Percentiles rank a stretch among this genome's conserved stretches.
phyloP scores from a whole-genome alignment of 208 protist species.

The Porcisia deanei region DNA sequence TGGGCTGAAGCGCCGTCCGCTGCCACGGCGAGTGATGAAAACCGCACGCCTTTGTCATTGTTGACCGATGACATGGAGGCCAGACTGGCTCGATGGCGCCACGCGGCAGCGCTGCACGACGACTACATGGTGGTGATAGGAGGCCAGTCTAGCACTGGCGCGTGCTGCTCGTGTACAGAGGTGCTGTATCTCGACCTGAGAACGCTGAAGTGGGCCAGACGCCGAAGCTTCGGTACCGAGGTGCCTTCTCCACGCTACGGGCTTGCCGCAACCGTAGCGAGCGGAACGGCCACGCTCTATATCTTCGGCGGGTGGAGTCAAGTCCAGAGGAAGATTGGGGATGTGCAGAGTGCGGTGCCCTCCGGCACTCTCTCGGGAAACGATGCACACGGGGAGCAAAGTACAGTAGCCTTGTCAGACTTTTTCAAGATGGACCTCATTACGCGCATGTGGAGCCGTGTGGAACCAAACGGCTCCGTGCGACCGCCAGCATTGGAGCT shows the following conservation, averaged over 20 bases:
- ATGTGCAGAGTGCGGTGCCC: not conserved
- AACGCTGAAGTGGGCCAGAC: slow-evolving; percentile 36
- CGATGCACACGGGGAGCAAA: not conserved
- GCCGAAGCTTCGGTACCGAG: slow-evolving; percentile 35
- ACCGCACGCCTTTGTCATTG: slow-evolving; percentile 3
- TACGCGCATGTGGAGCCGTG: slow-evolving; percentile 49
- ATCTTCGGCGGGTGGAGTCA: slow-evolving; percentile 45
- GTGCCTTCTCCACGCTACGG: slow-evolving; percentile 61
- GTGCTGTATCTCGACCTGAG: slow-evolving; percentile 60
- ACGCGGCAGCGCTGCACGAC: slow-evolving; percentile 55
- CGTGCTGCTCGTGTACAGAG: slow-evolving; percentile 31
- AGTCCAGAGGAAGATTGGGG: not conserved
- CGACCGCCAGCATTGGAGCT: slow-evolving; percentile 57
- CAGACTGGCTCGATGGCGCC: slow-evolving; percentile 49
- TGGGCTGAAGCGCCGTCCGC: slow-evolving; percentile 12
- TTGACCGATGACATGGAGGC: not conserved
- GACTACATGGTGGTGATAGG: slow-evolving; percentile 64
- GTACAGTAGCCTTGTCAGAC: slow-evolving; percentile 33
- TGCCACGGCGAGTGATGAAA: not conserved
- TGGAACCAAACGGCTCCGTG: slow-evolving; percentile 55
- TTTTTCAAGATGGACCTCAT: slow-evolving; percentile 69
- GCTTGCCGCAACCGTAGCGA: slow-evolving; percentile 38
- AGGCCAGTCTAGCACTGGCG: slow-evolving; percentile 33
- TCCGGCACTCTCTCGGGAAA: not conserved
- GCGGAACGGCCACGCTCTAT: slow-evolving; percentile 27